phyloP scores from a whole-genome alignment of 2,329 filamentous ascomycete species.

The Rachicladosporium sp. region DNA sequence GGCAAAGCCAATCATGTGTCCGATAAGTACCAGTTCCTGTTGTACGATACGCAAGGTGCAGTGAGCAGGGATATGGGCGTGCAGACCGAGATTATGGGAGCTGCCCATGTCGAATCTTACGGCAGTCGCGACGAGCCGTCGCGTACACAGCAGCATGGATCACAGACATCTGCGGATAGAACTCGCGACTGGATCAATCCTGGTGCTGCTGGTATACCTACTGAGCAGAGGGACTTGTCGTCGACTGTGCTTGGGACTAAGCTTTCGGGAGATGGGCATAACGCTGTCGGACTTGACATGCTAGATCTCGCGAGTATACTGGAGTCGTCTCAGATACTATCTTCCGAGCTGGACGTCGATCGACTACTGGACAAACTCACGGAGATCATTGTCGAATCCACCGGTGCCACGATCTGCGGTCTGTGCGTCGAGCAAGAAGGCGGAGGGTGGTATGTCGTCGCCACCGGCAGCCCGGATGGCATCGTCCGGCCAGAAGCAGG shows the following conservation, averaged over 20 bases:
- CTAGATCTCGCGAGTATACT: slow-evolving; percentile 69
- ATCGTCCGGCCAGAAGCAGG: slow-evolving; percentile 55
- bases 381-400: slow-evolving; percentile 67
- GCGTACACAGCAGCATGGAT: slow-evolving; percentile 23
- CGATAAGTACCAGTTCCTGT: slow-evolving; percentile 53
- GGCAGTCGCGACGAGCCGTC: background rate
- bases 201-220: slow-evolving; percentile 18
- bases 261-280: slow-evolving; percentile 43
- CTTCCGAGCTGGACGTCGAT: slow-evolving; percentile 64
- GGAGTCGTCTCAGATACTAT: slow-evolving; percentile 67
- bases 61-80: slow-evolving; percentile 51
- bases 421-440: slow-evolving; percentile 62
- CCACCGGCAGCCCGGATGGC: slow-evolving; percentile 61
- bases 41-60: slow-evolving; percentile 50
- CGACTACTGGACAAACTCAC: slow-evolving; percentile 69
- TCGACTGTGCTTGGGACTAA: slow-evolving; percentile 23
- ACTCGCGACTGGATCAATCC: slow-evolving; percentile 38
- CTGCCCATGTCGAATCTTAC: background rate
- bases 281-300: slow-evolving; percentile 60
- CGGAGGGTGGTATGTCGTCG: slow-evolving; percentile 57
- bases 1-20: slow-evolving; percentile 59
- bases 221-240: slow-evolving; percentile 17
- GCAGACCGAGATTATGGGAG: slow-evolving; percentile 32
- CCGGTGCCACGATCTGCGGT: slow-evolving; percentile 59
- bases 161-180: slow-evolving; percentile 31